Evolutionary conservation across 495 filamentous ascomycete species (phyloP).

Genomic region (Talaromyces borbonicus): DNA sequence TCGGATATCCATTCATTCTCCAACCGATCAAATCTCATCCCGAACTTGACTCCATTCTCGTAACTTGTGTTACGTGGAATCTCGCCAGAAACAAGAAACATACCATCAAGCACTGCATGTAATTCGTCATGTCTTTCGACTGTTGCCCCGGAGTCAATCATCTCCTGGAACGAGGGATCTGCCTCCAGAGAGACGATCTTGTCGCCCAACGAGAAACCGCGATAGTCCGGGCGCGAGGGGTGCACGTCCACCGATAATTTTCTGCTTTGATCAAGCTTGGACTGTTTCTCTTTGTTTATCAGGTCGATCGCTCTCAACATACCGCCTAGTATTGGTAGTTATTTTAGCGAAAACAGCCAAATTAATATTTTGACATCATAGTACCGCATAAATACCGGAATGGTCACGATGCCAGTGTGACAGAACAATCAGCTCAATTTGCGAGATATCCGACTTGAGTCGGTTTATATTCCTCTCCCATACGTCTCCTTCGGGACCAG

Average conservation of each 20-base stretch:
- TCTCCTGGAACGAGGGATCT: conserved; percentile 46
- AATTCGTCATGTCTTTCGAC: conserved; percentile 33
- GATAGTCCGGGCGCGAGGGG: conserved; percentile 43
- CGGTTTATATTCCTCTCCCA: conserved; percentile 47
- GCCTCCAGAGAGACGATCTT: conserved; percentile 43
- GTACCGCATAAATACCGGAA: too few relatives aligned
- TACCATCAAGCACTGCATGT: conserved; percentile 44
- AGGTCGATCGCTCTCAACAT: conserved; percentile 35
- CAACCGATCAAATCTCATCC: conserved; percentile 35
- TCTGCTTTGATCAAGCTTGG: conserved; percentile 13
- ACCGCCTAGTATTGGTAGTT: too few relatives aligned
- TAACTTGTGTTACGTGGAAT: conserved; percentile 47
- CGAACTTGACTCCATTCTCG: conserved; percentile 41
- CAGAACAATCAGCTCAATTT: conserved; percentile 67
- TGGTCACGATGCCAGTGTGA: conserved; percentile 63
- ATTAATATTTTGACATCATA: too few relatives aligned
- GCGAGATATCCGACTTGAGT: conserved; percentile 42
- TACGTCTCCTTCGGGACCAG: conserved; percentile 45
- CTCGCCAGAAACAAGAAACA: conserved; percentile 48
- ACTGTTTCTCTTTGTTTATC: conserved; percentile 37
- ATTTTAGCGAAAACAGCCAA: too few relatives aligned
- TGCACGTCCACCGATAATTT: conserved; percentile 43
- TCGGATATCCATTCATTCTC: conserved; percentile 44
- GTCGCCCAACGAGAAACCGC: conserved; percentile 37
- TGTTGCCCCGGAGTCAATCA: conserved; percentile 35